Evolutionary conservation across 768 basidiomycete genomes (phyloP).

Genomic region (Rhizopogon sp.): DNA sequence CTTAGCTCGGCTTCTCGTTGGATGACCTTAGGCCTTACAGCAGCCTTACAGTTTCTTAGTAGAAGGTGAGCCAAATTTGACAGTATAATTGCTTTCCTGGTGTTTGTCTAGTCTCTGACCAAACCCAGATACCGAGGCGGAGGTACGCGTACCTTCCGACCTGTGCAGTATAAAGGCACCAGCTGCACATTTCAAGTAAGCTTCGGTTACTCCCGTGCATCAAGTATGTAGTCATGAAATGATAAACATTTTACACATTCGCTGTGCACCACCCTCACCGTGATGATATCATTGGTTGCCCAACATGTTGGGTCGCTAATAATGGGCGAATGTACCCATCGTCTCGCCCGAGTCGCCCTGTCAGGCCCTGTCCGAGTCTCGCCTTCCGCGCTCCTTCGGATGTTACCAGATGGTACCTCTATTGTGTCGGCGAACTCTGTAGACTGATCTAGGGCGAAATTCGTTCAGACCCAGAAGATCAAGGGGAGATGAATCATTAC

Average conservation of each 20-base stretch:
- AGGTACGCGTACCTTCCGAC: neutral
- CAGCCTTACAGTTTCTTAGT: neutral
- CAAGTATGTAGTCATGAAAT: neutral
- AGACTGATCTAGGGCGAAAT: no score
- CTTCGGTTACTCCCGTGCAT: neutral
- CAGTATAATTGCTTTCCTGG: no score
- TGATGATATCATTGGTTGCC: no score
- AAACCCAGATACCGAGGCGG: neutral
- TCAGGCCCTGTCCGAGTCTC: no score
- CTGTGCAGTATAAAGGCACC: neutral
- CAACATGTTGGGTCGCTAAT: no score
- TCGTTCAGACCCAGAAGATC: neutral
- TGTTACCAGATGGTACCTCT: no score
- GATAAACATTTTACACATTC: neutral
- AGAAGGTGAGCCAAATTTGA: no score
- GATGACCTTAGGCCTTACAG: neutral
- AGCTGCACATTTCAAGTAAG: neutral
- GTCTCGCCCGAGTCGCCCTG: no score
- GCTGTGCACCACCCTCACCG: no score
- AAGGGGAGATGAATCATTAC: neutral
- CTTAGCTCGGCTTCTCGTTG: neutral
- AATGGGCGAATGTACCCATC: no score
- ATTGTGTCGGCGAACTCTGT: no score
- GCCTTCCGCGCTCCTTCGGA: no score
- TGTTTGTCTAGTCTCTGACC: neutral